Conservation (phyloP, 108 stramenopile species). For the Nitzschia sp. region DNA sequence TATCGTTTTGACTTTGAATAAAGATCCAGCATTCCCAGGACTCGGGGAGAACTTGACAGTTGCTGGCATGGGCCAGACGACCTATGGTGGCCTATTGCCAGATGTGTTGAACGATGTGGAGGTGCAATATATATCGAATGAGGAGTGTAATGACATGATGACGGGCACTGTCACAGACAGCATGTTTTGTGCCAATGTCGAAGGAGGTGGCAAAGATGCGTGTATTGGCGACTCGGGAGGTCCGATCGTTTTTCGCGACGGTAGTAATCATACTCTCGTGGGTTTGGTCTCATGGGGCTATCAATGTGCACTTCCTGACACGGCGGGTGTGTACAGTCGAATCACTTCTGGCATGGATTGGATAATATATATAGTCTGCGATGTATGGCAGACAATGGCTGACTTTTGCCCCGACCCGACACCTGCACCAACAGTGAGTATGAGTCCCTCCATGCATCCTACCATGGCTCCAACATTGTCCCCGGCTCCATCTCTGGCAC, state of each 20-base stretch:
- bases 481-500: too few species aligned
- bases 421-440: too few species aligned
- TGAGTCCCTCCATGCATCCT: too few species aligned
- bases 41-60: slow-evolving; percentile 36
- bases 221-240: slow-evolving; percentile 63
- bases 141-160: neutral
- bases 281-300: slow-evolving; percentile 30
- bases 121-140: neutral
- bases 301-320: slow-evolving; percentile 16
- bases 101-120: neutral
- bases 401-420: neutral
- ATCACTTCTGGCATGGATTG: slow-evolving; percentile 46
- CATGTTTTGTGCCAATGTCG: slow-evolving; percentile 19
- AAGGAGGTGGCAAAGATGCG: slow-evolving; percentile 33
- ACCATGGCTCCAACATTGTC: too few species aligned
- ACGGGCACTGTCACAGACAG: neutral
- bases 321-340: slow-evolving; percentile 64
- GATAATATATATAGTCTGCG: slow-evolving; percentile 54
- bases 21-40: slow-evolving; percentile 19
- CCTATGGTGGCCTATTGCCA: neutral
- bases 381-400: slow-evolving; percentile 18
- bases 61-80: slow-evolving; percentile 41
- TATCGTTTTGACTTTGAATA: slow-evolving; percentile 7
- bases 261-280: slow-evolving; percentile 16
- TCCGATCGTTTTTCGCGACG: slow-evolving; percentile 34